Evolutionary conservation across 108 stramenopile species (phyloP).

Genomic region (Nitzschia sp.): DNA sequence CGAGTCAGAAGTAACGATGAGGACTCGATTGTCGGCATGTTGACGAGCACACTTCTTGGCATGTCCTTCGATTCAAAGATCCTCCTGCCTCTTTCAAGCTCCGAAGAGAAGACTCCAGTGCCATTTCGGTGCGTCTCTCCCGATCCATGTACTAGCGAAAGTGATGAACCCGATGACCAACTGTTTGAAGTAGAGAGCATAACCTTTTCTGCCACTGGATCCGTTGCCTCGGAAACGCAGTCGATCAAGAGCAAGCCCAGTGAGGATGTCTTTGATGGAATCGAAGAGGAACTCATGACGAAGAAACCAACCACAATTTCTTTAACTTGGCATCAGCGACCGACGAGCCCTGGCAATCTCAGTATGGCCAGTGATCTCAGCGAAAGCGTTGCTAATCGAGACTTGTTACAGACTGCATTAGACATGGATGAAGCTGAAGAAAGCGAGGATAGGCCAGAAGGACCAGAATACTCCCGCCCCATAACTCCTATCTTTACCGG

Average conservation of each 20-base stretch:
- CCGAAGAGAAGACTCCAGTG: neutral
- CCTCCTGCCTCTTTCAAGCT: neutral
- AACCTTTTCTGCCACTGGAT: neutral
- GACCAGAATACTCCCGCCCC: neutral
- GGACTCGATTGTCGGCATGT: neutral
- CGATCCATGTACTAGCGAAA: neutral
- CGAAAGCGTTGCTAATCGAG: constrained; percentile 19
- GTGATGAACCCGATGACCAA: neutral
- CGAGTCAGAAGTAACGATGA: constrained; percentile 1
- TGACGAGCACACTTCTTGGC: neutral
- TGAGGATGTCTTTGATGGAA: constrained; percentile 30
- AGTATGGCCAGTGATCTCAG: constrained; percentile 23
- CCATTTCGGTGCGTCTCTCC: constrained; percentile 19
- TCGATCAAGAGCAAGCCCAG: neutral
- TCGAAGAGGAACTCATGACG: constrained; percentile 12
- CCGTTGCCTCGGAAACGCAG: constrained; percentile 1
- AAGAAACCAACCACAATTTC: constrained; percentile 7
- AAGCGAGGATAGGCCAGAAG: neutral
- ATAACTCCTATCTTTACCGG: neutral
- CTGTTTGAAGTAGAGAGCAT: constrained; percentile 13
- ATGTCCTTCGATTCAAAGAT: neutral
- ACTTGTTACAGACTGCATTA: neutral
- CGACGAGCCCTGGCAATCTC: neutral
- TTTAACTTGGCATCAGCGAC: neutral
- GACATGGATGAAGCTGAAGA: neutral